Base-by-base conservation (phyloP, 2,329 filamentous ascomycete genomes). In the Mycosphaerelloides madeirae region DNA sequence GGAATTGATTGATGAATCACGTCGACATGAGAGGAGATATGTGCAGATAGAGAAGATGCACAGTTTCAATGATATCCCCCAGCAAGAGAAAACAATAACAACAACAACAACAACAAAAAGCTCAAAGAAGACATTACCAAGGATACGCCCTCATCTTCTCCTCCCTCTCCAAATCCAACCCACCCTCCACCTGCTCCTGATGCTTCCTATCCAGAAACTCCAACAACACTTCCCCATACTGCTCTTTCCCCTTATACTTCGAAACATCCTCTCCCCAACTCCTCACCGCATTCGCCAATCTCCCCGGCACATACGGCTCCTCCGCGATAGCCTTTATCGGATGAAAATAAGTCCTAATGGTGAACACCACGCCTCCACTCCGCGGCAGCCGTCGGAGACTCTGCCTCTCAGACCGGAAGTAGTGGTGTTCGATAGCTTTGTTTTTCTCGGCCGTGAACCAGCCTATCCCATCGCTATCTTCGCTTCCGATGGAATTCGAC, bases 251-350 rank as follows among this genome's bases (percentile, higher is more conserved):
- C 68, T 93, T 93, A 62, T 95, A 94, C 54, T 69, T 70, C 13
- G 77, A 77, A 6, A 93, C 86, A 67, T 88, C 82, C 33, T 84
- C 80, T 1, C 83, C 85, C 87, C 87, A 93, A 63, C 86, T 91
- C 31, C 87, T 72, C 3, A 94, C 69, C 4, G 85, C 87, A 55
- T 83, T 87, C 2, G 87, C 87, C 58, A 94, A 64, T 28, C 87
- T 67, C 0, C 87, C 87, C 0, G 87, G 87, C 1, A 94, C 86
- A 62, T 85, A 86, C 14, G 81, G 78, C 67, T 91, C 85, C 61
- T 79, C 64, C 0, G 69, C 80, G 46, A 91, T 77, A 13, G 83
- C 79, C 0, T 74, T 81, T 22, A 91, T 67, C 0, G 84, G 84
- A 47, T 82, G 77, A 58, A 91, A 89, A 63, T 91, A 91, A 1